phyloP scores from a whole-genome alignment of 495 filamentous ascomycete species.

The Echria macrotheca region DNA sequence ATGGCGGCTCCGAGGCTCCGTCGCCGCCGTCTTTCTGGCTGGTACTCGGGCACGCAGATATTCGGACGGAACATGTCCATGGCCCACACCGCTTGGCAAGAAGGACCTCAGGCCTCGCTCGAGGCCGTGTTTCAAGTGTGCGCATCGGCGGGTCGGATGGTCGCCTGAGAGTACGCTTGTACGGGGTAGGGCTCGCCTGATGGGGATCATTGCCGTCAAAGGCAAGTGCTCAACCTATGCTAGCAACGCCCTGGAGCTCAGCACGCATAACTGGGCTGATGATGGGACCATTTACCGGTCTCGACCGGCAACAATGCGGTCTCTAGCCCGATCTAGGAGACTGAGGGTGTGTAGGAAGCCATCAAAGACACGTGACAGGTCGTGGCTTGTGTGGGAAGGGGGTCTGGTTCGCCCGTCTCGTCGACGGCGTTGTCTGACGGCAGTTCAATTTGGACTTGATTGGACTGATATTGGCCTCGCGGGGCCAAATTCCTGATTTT shows the following conservation, averaged over 20 bases:
- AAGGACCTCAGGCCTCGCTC: not conserved
- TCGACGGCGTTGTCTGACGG: no score
- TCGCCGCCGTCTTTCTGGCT: no score
- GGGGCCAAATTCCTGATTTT: no score
- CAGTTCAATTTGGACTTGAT: conserved; percentile 1
- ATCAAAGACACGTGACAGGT: not conserved
- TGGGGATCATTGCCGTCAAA: conserved; percentile 19
- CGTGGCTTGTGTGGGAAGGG: not conserved
- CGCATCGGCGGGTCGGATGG: conserved; percentile 1
- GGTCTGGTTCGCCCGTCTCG: not conserved
- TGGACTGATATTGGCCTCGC: not conserved
- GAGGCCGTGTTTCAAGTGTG: not conserved
- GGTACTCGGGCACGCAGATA: no score
- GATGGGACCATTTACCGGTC: conserved; percentile 1
- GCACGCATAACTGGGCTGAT: conserved; percentile 7
- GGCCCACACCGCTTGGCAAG: not conserved
- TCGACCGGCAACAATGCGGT: not conserved
- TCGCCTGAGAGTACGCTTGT: not conserved
- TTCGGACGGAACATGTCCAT: not conserved
- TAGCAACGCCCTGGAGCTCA: conserved; percentile 3
- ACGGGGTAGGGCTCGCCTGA: conserved; percentile 9
- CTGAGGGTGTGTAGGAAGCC: not conserved
- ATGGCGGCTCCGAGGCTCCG: no score
- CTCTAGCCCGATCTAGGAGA: not conserved
- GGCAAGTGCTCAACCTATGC: conserved; percentile 14